phyloP scores from a whole-genome alignment of 768 basidiomycete genomes.

The Glaciozyma antarctica region DNA sequence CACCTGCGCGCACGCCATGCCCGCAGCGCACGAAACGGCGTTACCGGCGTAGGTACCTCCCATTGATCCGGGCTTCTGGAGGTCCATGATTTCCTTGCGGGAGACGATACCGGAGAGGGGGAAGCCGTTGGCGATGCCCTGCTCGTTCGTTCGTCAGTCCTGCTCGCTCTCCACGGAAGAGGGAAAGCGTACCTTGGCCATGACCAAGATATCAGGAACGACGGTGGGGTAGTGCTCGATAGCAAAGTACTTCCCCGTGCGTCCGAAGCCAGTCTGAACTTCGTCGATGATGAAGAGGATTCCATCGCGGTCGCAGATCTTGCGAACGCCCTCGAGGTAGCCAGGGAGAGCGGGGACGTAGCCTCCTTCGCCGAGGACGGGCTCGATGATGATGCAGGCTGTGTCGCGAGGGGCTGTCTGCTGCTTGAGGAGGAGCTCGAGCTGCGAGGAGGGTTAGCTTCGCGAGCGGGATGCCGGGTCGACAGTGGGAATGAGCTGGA shows the following conservation, averaged over 20 bases:
- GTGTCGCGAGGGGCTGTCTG: slow-evolving; percentile 76
- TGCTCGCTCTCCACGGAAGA: slow-evolving; percentile 5
- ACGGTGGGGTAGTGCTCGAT: slow-evolving; percentile 69
- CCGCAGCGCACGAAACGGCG: slow-evolving; percentile 84
- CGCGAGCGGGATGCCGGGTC: too few species aligned
- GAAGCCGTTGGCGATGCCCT: slow-evolving; percentile 80
- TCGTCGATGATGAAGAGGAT: slow-evolving; percentile 65
- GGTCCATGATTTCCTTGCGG: slow-evolving; percentile 68
- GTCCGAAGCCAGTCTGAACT: slow-evolving; percentile 73
- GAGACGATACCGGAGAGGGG: slow-evolving; percentile 80
- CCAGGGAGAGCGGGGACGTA: slow-evolving; percentile 77
- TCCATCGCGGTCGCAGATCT: slow-evolving; percentile 74
- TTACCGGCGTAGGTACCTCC: slow-evolving; percentile 81
- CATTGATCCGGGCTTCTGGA: slow-evolving; percentile 68
- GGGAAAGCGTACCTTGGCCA: slow-evolving; percentile 56
- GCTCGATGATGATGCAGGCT: slow-evolving; percentile 87
- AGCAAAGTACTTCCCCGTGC: slow-evolving; percentile 72
- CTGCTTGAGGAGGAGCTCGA: slow-evolving; percentile 68
- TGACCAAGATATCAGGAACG: slow-evolving; percentile 73
- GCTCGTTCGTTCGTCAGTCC: slow-evolving; percentile 38
- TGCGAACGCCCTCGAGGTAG: slow-evolving; percentile 68
- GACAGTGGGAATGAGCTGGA: too few species aligned
- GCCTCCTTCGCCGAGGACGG: slow-evolving; percentile 89
- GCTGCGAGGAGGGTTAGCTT: slow-evolving; percentile 43
- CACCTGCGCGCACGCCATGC: slow-evolving; percentile 65